Conservation (phyloP, 1,139 yeast species). For the Spencermartinsiella ligniputridi region DNA sequence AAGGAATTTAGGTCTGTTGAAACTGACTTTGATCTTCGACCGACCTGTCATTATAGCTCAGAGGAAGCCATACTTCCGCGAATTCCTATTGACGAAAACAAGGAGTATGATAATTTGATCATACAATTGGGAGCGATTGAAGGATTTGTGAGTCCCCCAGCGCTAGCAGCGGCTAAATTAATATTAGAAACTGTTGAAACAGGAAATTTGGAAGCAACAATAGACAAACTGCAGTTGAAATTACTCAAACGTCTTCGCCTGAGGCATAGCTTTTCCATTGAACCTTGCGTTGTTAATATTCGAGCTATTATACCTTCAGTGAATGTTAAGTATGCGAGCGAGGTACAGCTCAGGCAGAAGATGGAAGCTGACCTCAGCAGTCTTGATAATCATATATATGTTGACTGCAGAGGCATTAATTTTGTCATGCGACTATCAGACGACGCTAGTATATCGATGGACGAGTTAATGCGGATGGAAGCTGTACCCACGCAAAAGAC, state of each 20-base stretch:
- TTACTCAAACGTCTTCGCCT: slow-evolving; percentile 42
- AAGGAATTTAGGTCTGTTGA: slow-evolving; percentile 6
- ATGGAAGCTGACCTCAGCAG: slow-evolving; percentile 9
- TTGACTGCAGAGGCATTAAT: slow-evolving; percentile 23
- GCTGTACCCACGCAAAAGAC: slow-evolving; percentile 19
- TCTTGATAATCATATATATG: slow-evolving; percentile 22
- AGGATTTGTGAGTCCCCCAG: slow-evolving; percentile 35
- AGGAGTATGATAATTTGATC: slow-evolving; percentile 53
- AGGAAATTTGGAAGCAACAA: slow-evolving; percentile 40
- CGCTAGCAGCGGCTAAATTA: slow-evolving; percentile 23
- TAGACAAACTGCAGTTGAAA: slow-evolving; percentile 65
- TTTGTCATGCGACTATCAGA: slow-evolving; percentile 21
- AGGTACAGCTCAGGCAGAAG: slow-evolving; percentile 7
- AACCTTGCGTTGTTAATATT: slow-evolving; percentile 41
- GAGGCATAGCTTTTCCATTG: slow-evolving; percentile 34
- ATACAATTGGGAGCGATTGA: slow-evolving; percentile 46
- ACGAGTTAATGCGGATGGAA: slow-evolving; percentile 21
- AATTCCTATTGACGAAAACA: slow-evolving; percentile 39
- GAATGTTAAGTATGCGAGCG: slow-evolving; percentile 43
- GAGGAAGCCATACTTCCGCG: slow-evolving; percentile 43
- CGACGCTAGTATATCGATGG: slow-evolving; percentile 20
- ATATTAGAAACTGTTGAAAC: slow-evolving; percentile 22
- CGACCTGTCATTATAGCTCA: slow-evolving; percentile 40
- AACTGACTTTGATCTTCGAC: slow-evolving; percentile 22
- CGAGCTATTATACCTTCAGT: slow-evolving; percentile 51